A percentile compares a stretch with the other conserved stretches of the same genome.
Conservation (phyloP, 1,139 yeast species). For the Yamadazyma buinensis region DNA sequence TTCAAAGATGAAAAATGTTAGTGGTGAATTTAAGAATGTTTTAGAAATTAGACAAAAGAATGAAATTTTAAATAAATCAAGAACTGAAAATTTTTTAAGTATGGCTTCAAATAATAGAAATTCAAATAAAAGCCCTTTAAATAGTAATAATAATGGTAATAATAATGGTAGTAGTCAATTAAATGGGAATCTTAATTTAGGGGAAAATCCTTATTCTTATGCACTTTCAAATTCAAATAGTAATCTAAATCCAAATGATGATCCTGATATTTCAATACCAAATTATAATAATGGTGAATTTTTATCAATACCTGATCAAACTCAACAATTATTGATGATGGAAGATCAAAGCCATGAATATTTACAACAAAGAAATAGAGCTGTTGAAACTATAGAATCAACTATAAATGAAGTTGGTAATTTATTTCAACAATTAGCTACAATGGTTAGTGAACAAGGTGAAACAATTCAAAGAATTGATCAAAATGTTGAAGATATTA, state of each 20-base stretch:
- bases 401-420: constrained; percentile 97
- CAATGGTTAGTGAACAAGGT: constrained; percentile 97
- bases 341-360: constrained; percentile 76
- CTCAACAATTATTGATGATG: constrained; percentile 67
- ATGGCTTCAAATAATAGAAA: constrained; percentile 32
- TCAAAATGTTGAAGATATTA: constrained; percentile 90
- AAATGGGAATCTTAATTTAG: constrained; percentile 15
- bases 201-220: constrained; percentile 39
- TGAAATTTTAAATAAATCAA: constrained; percentile 73
- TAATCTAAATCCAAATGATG: constrained; percentile 24
- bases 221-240: constrained; percentile 13
- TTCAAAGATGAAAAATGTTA: constrained; percentile 85
- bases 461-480: constrained; percentile 95
- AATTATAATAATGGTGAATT: constrained; percentile 34
- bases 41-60: constrained; percentile 82
- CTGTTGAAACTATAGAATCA: constrained; percentile 93
- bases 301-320: constrained; percentile 67
- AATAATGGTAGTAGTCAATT: constrained; percentile 4
- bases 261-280: constrained; percentile 30
- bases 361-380: constrained; percentile 78
- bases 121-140: constrained; percentile 16
- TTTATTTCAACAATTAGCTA: constrained; percentile 88
- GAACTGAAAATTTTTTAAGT: constrained; percentile 81
- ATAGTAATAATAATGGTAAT: constrained; percentile 20
- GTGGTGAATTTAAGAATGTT: constrained; percentile 87